phyloP scores from a whole-genome alignment of 768 basidiomycete species.

The Lactarius vividus region DNA sequence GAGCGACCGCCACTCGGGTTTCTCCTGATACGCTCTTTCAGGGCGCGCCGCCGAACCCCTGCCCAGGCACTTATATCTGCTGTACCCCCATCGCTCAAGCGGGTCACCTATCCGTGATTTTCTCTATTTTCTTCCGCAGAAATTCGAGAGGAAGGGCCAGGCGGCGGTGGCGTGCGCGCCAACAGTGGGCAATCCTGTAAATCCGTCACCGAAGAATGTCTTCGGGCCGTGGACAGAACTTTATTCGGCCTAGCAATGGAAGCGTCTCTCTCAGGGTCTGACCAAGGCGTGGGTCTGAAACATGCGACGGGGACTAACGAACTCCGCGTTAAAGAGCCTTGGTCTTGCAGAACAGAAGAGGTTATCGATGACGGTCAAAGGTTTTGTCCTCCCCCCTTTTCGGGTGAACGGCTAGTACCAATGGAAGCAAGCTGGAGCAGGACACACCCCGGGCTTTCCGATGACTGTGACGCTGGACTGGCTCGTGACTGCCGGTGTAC shows the following conservation, averaged over 20 bases:
- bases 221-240: not conserved
- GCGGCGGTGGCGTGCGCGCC: not conserved
- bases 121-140: not conserved
- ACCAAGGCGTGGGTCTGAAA: not conserved
- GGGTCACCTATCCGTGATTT: not conserved
- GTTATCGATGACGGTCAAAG: not conserved
- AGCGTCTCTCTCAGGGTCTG: not conserved
- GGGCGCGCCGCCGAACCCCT: not conserved
- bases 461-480: not conserved
- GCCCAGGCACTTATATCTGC: not conserved
- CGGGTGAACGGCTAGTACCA: not conserved
- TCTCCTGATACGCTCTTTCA: not conserved
- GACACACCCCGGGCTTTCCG: not conserved
- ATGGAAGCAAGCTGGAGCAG: not conserved
- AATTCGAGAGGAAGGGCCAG: not conserved
- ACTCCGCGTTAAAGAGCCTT: not conserved
- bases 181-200: not conserved
- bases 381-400: not conserved
- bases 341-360: not conserved
- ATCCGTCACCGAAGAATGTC: not conserved
- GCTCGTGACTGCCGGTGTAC: not conserved
- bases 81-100: not conserved
- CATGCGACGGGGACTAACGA: slow-evolving; percentile 1
- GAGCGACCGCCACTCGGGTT: not conserved
- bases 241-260: slow-evolving; percentile 1